These are phyloP conservation scores for Phytophthora sansomeana DNA, from an alignment of 352 stramenopile species.

Conservation along the genomic window DNA sequence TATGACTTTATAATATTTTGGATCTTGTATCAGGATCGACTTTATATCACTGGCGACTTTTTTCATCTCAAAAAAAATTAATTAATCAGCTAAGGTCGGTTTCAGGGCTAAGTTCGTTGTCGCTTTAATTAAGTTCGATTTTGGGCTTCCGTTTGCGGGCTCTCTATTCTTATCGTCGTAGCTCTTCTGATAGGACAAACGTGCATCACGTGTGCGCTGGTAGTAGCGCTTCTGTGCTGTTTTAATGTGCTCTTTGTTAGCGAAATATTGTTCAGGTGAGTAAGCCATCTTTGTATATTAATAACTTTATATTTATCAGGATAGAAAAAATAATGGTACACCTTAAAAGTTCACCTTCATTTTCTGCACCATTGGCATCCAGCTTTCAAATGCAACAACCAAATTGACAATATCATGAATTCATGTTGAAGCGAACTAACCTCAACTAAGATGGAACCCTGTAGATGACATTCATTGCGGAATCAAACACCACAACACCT, in stretches of 20 bases:
- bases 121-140: too few species aligned
- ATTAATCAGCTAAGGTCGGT: background rate
- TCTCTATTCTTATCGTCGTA: background rate
- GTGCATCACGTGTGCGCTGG: conserved; percentile 1
- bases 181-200: background rate
- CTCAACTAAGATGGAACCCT: conserved; percentile 2
- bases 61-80: too few species aligned
- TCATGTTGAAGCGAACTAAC: background rate
- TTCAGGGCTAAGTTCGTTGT: background rate
- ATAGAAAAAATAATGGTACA: conserved; percentile 5
- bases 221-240: conserved; percentile 10
- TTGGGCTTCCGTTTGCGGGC: too few species aligned
- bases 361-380: too few species aligned
- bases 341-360: too few species aligned
- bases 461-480: conserved; percentile 15
- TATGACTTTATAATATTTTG: conserved; percentile 9
- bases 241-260: conserved; percentile 5
- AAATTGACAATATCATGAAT: background rate
- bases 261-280: conserved; percentile 5
- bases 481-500: conserved; percentile 25
- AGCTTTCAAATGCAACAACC: background rate
- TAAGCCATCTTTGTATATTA: conserved; percentile 3
- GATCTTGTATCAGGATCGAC: conserved; percentile 17
- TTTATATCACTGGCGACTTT: too few species aligned
- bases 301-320: conserved; percentile 16